Percentiles rank a stretch among this genome's conserved stretches.
Evolutionary conservation across 768 basidiomycete genomes (phyloP).

Genomic region (Boletus tylopilopsis): DNA sequence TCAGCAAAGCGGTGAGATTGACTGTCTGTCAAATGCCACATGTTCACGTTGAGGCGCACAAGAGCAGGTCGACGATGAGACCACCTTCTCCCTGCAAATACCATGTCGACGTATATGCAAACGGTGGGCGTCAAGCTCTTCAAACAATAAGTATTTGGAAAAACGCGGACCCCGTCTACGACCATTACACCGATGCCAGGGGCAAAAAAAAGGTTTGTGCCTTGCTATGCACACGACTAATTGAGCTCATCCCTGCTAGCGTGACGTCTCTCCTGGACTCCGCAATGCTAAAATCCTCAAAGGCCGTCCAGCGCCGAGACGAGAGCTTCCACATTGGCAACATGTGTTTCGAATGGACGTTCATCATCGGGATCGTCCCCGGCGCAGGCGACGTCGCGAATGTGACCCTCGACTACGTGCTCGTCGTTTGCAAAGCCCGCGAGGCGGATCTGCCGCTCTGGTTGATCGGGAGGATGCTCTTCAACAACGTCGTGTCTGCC

Average conservation of each 20-base stretch:
- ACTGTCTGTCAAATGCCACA: no score
- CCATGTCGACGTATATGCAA: conserved; percentile 27
- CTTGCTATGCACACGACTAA: no score
- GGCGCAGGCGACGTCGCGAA: conserved; percentile 65
- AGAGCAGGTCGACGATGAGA: no score
- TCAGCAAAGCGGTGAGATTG: no score
- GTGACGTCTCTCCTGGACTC: conserved; percentile 65
- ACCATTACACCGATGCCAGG: conserved; percentile 25
- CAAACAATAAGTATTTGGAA: conserved; percentile 55
- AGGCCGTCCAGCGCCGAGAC: conserved; percentile 73
- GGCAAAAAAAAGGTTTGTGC: conserved; percentile 33
- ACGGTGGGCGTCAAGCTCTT: conserved; percentile 61
- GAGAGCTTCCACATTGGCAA: conserved; percentile 81
- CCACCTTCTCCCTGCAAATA: no score
- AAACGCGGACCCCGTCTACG: conserved; percentile 72
- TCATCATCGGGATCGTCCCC: conserved; percentile 74
- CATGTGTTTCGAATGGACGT: conserved; percentile 82
- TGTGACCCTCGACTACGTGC: conserved; percentile 62
- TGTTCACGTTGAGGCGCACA: no score
- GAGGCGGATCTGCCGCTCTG: conserved; percentile 67
- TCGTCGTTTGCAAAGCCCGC: conserved; percentile 73
- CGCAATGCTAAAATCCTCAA: conserved; percentile 77
- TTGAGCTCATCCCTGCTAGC: conserved; percentile 45
- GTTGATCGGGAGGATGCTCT: conserved; percentile 69
- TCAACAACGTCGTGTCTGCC: conserved; percentile 71